Conservation (phyloP, 1,284 basidiomycete species). For the Coniferiporia sulphurascens region DNA sequence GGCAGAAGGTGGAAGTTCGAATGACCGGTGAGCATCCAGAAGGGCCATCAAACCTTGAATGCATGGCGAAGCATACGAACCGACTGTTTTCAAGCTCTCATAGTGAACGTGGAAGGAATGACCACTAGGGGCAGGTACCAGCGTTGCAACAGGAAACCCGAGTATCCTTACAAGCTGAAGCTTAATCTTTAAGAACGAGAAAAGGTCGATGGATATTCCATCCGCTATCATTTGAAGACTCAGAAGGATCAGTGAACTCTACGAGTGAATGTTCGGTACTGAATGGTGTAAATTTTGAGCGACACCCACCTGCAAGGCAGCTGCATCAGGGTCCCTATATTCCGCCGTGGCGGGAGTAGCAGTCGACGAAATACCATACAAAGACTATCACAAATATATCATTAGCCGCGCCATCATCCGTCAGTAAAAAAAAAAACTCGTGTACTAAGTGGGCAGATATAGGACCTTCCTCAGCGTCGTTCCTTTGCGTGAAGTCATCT, state of each 20-base stretch:
- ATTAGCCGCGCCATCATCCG: background rate
- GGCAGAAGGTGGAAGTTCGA: slow-evolving; percentile 44
- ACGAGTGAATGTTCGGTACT: slow-evolving; percentile 2
- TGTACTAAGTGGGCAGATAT: slow-evolving; percentile 41
- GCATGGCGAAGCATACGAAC: slow-evolving; percentile 46
- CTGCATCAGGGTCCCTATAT: slow-evolving; percentile 40
- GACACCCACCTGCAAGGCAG: slow-evolving; percentile 41
- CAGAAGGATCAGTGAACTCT: slow-evolving; percentile 55
- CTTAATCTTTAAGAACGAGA: slow-evolving; percentile 57
- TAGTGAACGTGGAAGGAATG: slow-evolving; percentile 51
- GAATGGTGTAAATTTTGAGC: background rate
- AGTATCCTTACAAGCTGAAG: slow-evolving; percentile 48
- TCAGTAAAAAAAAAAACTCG: background rate
- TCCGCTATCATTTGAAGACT: slow-evolving; percentile 61
- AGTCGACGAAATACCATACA: slow-evolving; percentile 41
- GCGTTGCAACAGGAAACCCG: slow-evolving; percentile 49
- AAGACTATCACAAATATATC: slow-evolving; percentile 30
- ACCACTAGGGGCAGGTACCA: slow-evolving; percentile 41
- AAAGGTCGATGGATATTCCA: slow-evolving; percentile 48
- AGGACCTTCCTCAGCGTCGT: slow-evolving; percentile 34
- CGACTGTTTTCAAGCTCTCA: slow-evolving; percentile 38
- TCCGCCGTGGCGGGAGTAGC: slow-evolving; percentile 16
- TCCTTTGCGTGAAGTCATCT: slow-evolving; percentile 42
- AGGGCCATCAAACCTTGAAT: slow-evolving; percentile 50
- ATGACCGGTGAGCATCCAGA: slow-evolving; percentile 50